Evolutionary conservation across 345 rosid genomes (phyloP).

Genomic region (Euphorbia pulcherrima): DNA sequence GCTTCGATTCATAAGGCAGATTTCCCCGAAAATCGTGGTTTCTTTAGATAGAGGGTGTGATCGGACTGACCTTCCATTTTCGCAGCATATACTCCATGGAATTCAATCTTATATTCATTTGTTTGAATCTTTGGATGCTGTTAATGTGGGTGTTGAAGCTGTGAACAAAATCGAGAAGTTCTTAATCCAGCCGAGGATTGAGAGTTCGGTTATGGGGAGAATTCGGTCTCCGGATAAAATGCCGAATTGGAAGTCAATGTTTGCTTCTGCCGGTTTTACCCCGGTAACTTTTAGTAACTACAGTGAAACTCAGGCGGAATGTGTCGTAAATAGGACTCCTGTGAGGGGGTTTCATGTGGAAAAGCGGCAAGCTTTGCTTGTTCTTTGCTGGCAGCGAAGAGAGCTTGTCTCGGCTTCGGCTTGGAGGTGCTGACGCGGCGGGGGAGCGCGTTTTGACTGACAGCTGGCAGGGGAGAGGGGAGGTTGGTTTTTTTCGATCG

Average conservation of each 20-base stretch:
- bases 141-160: conserved; percentile 20
- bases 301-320: conserved; percentile 30
- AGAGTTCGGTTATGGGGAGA: conserved; percentile 21
- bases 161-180: conserved; percentile 28
- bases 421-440: conserved; percentile 34
- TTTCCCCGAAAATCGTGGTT: conserved; percentile 27
- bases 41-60: conserved; percentile 29
- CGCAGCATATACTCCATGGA: conserved; percentile 21
- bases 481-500: conserved; percentile 25
- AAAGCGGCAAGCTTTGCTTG: conserved; percentile 21
- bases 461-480: no score
- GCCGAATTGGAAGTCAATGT: no score
- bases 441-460: no score
- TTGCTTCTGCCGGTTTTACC: conserved; percentile 25
- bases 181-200: conserved; percentile 25
- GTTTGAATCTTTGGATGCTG: conserved; percentile 31
- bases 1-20: conserved; percentile 24
- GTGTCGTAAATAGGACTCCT: conserved; percentile 24
- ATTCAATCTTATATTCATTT: conserved; percentile 25
- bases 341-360: conserved; percentile 28
- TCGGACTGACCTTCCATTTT: conserved; percentile 27
- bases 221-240: conserved; percentile 18
- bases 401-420: conserved; percentile 28
- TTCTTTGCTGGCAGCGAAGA: conserved; percentile 31
- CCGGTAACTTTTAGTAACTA: conserved; percentile 28